phyloP scores from a whole-genome alignment of 306 rosid species.

The Datisca glomerata region DNA sequence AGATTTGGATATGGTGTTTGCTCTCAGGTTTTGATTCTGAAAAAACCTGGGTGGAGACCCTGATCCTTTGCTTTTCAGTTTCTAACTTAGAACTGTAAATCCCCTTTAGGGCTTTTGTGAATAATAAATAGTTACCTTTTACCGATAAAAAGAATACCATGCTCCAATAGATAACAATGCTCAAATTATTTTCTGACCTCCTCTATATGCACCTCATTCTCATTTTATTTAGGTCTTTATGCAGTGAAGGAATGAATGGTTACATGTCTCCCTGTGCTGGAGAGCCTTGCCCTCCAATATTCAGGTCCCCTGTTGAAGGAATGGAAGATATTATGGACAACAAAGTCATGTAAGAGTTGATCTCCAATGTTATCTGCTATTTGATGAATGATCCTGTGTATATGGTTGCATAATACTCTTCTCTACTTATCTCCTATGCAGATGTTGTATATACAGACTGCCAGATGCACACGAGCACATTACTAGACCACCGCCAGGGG shows the following conservation, averaged over 20 bases:
- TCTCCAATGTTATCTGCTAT: not conserved
- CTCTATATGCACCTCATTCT: conserved; percentile 46
- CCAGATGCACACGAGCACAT: conserved; percentile 70
- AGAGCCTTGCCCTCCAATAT: conserved; percentile 92
- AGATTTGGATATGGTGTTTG: too few species aligned
- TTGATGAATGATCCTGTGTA: conserved; percentile 5
- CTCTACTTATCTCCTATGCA: conserved; percentile 14
- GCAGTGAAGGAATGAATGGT: conserved; percentile 99
- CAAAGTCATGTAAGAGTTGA: conserved; percentile 75
- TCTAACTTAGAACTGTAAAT: too few species aligned
- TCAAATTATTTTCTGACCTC: too few species aligned
- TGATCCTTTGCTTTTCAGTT: too few species aligned
- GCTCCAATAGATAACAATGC: too few species aligned
- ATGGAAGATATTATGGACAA: conserved; percentile 92
- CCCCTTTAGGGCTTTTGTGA: too few species aligned
- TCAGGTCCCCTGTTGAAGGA: conserved; percentile 77
- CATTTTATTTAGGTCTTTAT: conserved; percentile 55
- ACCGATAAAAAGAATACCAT: too few species aligned
- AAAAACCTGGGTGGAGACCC: too few species aligned
- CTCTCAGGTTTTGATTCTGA: too few species aligned
- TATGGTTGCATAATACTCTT: not conserved
- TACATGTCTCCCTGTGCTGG: conserved; percentile 80
- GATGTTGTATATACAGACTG: conserved; percentile 79
- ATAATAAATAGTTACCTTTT: too few species aligned
- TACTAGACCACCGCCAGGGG: conserved; percentile 68